Evolutionary conservation across 2,329 filamentous ascomycete species (phyloP).

Genomic region (Colletotrichum acutatum): DNA sequence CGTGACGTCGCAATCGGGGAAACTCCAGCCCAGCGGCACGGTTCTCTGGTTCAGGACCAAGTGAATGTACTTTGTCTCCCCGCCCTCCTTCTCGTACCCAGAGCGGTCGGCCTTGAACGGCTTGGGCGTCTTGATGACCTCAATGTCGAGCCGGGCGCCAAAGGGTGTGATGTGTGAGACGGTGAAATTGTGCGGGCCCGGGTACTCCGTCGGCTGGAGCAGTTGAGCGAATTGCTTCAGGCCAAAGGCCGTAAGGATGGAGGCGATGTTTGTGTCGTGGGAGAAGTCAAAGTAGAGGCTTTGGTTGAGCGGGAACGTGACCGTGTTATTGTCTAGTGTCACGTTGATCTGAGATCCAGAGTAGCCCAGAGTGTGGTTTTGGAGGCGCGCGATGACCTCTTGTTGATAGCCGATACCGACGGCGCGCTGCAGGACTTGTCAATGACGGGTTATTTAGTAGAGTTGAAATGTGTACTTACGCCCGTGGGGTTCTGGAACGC

Average conservation of each 20-base stretch:
- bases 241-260: constrained; percentile 78
- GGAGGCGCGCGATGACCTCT: constrained; percentile 76
- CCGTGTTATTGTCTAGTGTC: constrained; percentile 74
- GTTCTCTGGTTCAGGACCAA: constrained; percentile 81
- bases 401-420: constrained; percentile 80
- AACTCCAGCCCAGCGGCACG: constrained; percentile 73
- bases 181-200: constrained; percentile 69
- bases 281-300: constrained; percentile 81
- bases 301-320: constrained; percentile 80
- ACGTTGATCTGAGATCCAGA: constrained; percentile 72
- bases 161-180: constrained; percentile 78
- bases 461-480: constrained; percentile 47
- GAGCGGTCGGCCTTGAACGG: constrained; percentile 68
- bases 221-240: constrained; percentile 74
- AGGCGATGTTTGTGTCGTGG: constrained; percentile 80
- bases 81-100: constrained; percentile 60
- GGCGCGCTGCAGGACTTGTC: constrained; percentile 59
- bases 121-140: constrained; percentile 75
- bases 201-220: constrained; percentile 66
- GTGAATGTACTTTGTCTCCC: constrained; percentile 75
- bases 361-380: constrained; percentile 72
- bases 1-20: constrained; percentile 69
- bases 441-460: constrained; percentile 51
- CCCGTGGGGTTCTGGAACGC: constrained; percentile 74
- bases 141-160: constrained; percentile 77